Base-by-base conservation (phyloP, 2,329 filamentous ascomycete species). In the Leptosphaerulina australis region DNA sequence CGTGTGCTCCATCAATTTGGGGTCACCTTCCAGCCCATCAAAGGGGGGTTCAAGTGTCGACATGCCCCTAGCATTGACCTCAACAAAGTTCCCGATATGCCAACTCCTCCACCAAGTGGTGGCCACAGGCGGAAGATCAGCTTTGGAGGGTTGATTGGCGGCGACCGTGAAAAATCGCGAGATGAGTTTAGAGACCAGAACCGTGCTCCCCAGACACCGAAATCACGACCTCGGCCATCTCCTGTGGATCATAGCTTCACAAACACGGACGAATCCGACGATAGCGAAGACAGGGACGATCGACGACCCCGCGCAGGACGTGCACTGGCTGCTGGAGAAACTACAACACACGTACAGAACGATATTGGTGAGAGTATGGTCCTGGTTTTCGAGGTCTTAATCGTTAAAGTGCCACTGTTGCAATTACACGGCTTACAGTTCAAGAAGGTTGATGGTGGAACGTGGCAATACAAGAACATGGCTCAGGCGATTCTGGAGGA, bases 391-490 rank as follows among this genome's bases (percentile, higher is more conserved):
- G 94, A 99, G 71, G 96, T 97, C 56, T 86, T 97, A 61, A 94
- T 99, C 62, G 94, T 99, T 70, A 99, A 99, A 76, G 91, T 99
- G 20, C 94, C 94, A 10, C 78, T 99, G 41, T 85, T 99, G 53
- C 91, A 88, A 31, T 77, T 99, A 49, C 93, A 99, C 68, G 94
- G 94, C 38, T 92, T 99, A 55, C 94, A 97, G 72, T 99, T 99
- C 79, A 99, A 99, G 81, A 91, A 94, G 70, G 87, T 97, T 61
- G 85, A 90, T 49, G 93, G 94, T 26, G 93, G 95, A 52, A 97
- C 94, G 50, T 97, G 93, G 92, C 92, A 97, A 74, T 99, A 96
- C 77, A 96, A 97, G 79, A 93, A 90, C 68, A 95, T 97, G 91
- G 94, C 94, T 26, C 92, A 96, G 74, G 91, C 91, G 64, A 97